Evolutionary conservation across 371 early-diverging fungal genomes (phyloP), one percentile per base, ranked within the genome.

Genomic region (Racocetra persica): DNA sequence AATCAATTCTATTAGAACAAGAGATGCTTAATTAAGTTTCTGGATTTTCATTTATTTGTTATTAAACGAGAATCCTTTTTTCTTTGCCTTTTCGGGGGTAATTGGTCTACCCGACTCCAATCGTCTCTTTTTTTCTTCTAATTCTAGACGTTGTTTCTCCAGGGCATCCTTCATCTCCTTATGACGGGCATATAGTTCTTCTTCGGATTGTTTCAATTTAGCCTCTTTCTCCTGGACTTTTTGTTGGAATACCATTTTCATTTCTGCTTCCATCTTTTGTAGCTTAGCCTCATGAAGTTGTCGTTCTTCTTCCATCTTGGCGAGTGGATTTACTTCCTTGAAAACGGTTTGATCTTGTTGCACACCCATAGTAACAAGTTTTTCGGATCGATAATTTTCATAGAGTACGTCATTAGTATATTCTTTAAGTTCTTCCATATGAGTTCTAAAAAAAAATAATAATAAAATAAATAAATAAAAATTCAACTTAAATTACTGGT

Each of bases 191-290:
- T 96, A 96, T 86, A 93, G 91, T 86, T 98, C 99, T 84, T 98
- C 98, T 84, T 98, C 99, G 36, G 94, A 93, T 83, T 96, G 96
- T 89, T 97, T 97, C 84, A 98, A 88, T 89, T 98, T 98, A 74
- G 93, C 89, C 85, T 98, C 98, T 90, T 98, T 98, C 86, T 98
- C 99, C 80, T 96, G 95, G 14, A 98, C 98, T 91, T 98, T 98
- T 82, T 96, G 96, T 85, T 96, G 95, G 94, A 98, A 98, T 52
- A 98, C 98, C 14, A 94, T 91, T 86, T 95, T 94, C 98, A 98
- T 98, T 85, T 98, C 98, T 65, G 94, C 92, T 85, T 98, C 98
- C 98, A 98, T 97, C 92, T 98, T 97, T 83, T 93, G 90, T 89
- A 98, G 91, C 89, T 97, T 97, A 83, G 92, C 93, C 86, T 98